These are phyloP conservation scores for Gleditsia sinensis DNA, from an alignment of 306 rosid species.

Conservation along the genomic window DNA sequence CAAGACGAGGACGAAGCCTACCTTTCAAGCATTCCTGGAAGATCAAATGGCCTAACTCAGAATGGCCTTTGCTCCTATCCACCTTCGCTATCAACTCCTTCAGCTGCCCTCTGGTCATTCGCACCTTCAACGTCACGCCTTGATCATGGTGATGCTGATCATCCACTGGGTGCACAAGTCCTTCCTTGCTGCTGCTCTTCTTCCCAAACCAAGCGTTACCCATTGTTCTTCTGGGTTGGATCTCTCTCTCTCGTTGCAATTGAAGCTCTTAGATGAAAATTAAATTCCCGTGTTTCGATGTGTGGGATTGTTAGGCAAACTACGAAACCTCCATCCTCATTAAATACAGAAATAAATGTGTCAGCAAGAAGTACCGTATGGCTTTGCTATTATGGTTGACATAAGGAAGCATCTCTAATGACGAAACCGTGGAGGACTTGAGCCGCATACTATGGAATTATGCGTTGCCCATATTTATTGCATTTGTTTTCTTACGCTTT, in stretches of 20 bases:
- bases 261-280: too few species aligned
- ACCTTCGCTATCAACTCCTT: constrained; percentile 36
- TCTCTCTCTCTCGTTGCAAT: too few species aligned
- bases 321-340: neutral
- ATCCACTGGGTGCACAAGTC: constrained; percentile 16
- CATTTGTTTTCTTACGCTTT: too few species aligned
- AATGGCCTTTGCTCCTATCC: constrained; percentile 9
- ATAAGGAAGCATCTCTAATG: neutral
- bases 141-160: neutral
- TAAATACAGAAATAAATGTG: constrained; percentile 1
- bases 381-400: constrained; percentile 7
- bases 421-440: too few species aligned
- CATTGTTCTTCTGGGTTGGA: too few species aligned
- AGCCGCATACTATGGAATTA: too few species aligned
- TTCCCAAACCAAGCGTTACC: constrained; percentile 27
- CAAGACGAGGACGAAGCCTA: constrained; percentile 18
- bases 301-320: too few species aligned
- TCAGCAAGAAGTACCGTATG: neutral
- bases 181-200: neutral
- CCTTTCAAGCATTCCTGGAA: constrained; percentile 31
- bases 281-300: too few species aligned
- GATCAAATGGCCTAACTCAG: constrained; percentile 27
- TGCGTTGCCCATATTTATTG: neutral
- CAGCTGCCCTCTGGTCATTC: constrained; percentile 30
- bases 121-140: constrained; percentile 33